Conservation (phyloP, 2,329 filamentous ascomycete species). For the Microdochium nivale region DNA sequence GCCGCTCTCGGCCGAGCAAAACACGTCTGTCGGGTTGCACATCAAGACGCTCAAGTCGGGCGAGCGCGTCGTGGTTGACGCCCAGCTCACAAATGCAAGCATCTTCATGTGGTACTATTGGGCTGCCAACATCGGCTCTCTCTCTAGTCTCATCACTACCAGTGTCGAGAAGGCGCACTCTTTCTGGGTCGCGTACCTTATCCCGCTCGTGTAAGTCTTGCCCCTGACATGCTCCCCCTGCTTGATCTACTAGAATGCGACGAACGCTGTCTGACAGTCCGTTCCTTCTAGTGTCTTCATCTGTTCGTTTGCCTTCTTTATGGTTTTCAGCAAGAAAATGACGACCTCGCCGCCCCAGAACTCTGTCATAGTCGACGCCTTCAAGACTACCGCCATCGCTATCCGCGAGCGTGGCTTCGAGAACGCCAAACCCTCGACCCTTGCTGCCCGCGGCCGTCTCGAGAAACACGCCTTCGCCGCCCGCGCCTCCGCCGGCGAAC, state of each 20-base stretch:
- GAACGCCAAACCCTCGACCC: slow-evolving; percentile 54
- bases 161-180: slow-evolving; percentile 59
- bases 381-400: slow-evolving; percentile 36
- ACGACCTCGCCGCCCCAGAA: slow-evolving; percentile 48
- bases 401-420: slow-evolving; percentile 25
- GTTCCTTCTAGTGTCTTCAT: slow-evolving; percentile 53
- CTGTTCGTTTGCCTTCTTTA: slow-evolving; percentile 44
- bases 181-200: slow-evolving; percentile 58
- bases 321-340: slow-evolving; percentile 36
- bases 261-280: neutral
- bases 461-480: slow-evolving; percentile 27
- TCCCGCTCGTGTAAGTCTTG: slow-evolving; percentile 27
- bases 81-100: slow-evolving; percentile 55
- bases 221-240: neutral
- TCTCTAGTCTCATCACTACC: slow-evolving; percentile 58
- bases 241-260: too few relatives aligned
- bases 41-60: slow-evolving; percentile 39
- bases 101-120: slow-evolving; percentile 64
- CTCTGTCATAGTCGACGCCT: slow-evolving; percentile 53
- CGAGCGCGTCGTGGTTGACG: slow-evolving; percentile 58
- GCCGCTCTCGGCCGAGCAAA: slow-evolving; percentile 57
- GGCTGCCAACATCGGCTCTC: slow-evolving; percentile 65
- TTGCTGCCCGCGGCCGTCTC: slow-evolving; percentile 49
- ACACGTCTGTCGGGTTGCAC: slow-evolving; percentile 44
- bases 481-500: neutral